phyloP scores from a whole-genome alignment of 2,329 filamentous ascomycete species.

The Epichloe scottii region DNA sequence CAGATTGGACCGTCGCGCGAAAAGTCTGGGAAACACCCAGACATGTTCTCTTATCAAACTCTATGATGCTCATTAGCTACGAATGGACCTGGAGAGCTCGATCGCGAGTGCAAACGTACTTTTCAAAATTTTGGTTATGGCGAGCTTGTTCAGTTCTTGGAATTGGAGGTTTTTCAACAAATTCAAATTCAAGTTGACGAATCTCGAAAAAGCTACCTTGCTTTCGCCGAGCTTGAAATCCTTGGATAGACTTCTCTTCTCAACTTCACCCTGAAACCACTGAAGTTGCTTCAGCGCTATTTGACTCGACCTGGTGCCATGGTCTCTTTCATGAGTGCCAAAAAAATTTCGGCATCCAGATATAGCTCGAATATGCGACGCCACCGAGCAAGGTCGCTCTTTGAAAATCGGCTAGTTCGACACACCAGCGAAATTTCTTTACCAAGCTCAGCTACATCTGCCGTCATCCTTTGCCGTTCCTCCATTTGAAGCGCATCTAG shows the following conservation, averaged over 20 bases:
- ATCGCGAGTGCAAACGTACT: slow-evolving; percentile 35
- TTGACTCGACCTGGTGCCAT: slow-evolving; percentile 52
- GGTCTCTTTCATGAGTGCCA: slow-evolving; percentile 59
- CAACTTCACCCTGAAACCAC: slow-evolving; percentile 59
- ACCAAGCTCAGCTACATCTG: slow-evolving; percentile 52
- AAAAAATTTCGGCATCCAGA: slow-evolving; percentile 73
- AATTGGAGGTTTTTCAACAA: slow-evolving; percentile 75
- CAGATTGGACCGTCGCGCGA: slow-evolving; percentile 43
- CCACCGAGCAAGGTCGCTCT: slow-evolving; percentile 62
- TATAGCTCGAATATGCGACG: slow-evolving; percentile 74
- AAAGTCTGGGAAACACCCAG: slow-evolving; percentile 55
- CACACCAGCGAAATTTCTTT: slow-evolving; percentile 51
- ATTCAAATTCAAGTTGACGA: slow-evolving; percentile 59
- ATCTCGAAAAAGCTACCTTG: slow-evolving; percentile 49
- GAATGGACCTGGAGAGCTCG: background rate
- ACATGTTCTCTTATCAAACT: slow-evolving; percentile 78
- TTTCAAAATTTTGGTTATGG: slow-evolving; percentile 74
- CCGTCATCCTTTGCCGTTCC: slow-evolving; percentile 51
- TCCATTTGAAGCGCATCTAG: slow-evolving; percentile 55
- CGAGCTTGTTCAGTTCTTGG: slow-evolving; percentile 69
- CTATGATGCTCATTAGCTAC: slow-evolving; percentile 24
- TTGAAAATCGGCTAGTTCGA: slow-evolving; percentile 48
- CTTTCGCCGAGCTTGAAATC: slow-evolving; percentile 57
- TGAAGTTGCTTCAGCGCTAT: slow-evolving; percentile 56
- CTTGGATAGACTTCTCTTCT: slow-evolving; percentile 42